These are phyloP conservation scores for Geotrichum europaeum DNA, from an alignment of 1,139 yeast species.

Conservation along the genomic window DNA sequence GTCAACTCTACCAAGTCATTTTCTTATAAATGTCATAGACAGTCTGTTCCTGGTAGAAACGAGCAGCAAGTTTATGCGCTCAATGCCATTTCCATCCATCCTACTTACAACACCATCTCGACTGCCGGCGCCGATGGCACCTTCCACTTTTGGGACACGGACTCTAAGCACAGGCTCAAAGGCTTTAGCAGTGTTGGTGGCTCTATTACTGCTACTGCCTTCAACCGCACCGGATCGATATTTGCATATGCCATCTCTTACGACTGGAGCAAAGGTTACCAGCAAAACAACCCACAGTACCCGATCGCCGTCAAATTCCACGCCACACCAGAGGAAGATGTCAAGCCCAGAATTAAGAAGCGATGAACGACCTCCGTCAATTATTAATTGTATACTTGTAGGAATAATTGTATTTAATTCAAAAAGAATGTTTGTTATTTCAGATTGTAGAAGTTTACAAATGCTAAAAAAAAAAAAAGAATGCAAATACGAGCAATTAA, in stretches of 20 bases:
- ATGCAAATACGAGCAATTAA: not conserved
- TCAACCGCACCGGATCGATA: slow-evolving; percentile 75
- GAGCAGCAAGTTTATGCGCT: slow-evolving; percentile 61
- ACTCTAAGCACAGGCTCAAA: slow-evolving; percentile 79
- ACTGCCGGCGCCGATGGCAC: slow-evolving; percentile 97
- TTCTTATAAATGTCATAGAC: slow-evolving; percentile 90
- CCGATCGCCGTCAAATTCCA: slow-evolving; percentile 78
- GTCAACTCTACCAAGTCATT: slow-evolving; percentile 64
- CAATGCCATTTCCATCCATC: slow-evolving; percentile 81
- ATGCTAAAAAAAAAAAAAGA: not conserved
- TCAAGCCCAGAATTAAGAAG: slow-evolving; percentile 52
- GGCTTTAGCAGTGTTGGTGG: slow-evolving; percentile 70
- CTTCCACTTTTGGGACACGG: slow-evolving; percentile 95
- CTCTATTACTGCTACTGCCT: slow-evolving; percentile 70
- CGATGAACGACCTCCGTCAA: slow-evolving; percentile 2
- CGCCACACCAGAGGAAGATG: slow-evolving; percentile 79
- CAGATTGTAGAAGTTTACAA: not conserved
- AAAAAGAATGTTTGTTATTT: not conserved
- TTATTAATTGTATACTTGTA: not conserved
- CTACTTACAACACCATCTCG: slow-evolving; percentile 80
- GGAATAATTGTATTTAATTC: slow-evolving; percentile 1
- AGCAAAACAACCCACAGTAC: slow-evolving; percentile 58
- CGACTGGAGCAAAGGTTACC: slow-evolving; percentile 80
- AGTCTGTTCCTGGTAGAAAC: slow-evolving; percentile 38
- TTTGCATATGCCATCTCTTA: slow-evolving; percentile 91